Percentiles rank a stretch among this genome's conserved stretches.
Evolutionary conservation across 208 protist genomes (phyloP).

Genomic region (Vickermania spadyakhi): DNA sequence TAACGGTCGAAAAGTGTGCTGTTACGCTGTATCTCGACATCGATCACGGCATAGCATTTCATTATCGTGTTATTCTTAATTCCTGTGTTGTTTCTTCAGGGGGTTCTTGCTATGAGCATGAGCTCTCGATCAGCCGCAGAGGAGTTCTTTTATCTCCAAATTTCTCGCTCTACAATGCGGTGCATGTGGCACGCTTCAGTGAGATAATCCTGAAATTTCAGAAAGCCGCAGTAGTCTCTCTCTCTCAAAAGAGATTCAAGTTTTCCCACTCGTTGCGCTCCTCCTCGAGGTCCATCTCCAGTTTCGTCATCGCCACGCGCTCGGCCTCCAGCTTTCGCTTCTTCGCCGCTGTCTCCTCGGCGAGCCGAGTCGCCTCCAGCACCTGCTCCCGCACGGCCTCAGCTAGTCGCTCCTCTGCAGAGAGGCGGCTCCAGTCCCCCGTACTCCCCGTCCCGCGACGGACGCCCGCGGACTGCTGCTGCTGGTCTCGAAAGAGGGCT

Average conservation of each 20-base stretch:
- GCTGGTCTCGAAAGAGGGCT: conserved; percentile 45
- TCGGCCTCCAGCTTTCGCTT: conserved; percentile 39
- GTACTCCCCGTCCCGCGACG: conserved; percentile 8
- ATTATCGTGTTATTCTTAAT: too few relatives aligned
- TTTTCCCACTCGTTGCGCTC: conserved; percentile 69
- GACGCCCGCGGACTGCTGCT: conserved; percentile 26
- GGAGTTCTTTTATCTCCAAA: too few relatives aligned
- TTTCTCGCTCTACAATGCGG: too few relatives aligned
- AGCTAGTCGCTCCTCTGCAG: conserved; percentile 14
- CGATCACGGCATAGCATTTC: too few relatives aligned
- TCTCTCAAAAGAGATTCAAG: not conserved
- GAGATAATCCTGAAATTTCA: too few relatives aligned
- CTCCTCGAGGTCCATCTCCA: conserved; percentile 52
- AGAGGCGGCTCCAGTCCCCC: not conserved
- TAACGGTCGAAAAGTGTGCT: too few relatives aligned
- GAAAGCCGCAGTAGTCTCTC: too few relatives aligned
- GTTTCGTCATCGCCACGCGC: conserved; percentile 36
- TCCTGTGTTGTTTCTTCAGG: too few relatives aligned
- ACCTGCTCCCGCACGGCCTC: conserved; percentile 57
- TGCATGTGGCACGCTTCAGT: too few relatives aligned
- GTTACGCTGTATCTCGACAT: too few relatives aligned
- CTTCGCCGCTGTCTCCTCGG: conserved; percentile 63
- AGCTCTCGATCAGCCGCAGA: too few relatives aligned
- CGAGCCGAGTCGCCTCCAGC: conserved; percentile 61
- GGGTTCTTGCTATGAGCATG: too few relatives aligned